These are phyloP conservation scores for Phytopythium boreale DNA, from an alignment of 352 stramenopile species.

Conservation along the genomic window DNA sequence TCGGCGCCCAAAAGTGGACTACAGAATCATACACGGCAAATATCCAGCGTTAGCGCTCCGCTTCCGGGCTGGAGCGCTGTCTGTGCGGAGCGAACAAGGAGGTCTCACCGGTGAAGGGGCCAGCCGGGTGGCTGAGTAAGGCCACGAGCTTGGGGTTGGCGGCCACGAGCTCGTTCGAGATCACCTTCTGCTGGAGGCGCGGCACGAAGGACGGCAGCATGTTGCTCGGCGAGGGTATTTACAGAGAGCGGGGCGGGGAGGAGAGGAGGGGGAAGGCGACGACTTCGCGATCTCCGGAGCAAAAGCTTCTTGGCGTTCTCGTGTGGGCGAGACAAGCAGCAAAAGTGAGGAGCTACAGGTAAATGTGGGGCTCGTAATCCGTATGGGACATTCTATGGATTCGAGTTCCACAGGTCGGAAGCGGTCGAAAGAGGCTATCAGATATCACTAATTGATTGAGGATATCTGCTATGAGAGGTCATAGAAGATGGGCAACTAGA, in stretches of 20 bases:
- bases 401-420: not conserved
- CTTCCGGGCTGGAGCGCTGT: too few species aligned
- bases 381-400: not conserved
- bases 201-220: constrained; percentile 72
- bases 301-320: not conserved
- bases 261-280: not conserved
- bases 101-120: constrained; percentile 73
- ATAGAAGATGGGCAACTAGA: too few species aligned
- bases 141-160: constrained; percentile 55
- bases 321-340: constrained; percentile 1
- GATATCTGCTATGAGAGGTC: not conserved
- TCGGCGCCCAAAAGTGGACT: constrained; percentile 89
- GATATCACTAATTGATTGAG: not conserved
- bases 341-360: not conserved
- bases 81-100: not conserved
- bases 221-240: not conserved
- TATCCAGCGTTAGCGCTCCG: too few species aligned
- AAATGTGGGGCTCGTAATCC: not conserved
- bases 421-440: not conserved
- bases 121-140: constrained; percentile 75
- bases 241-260: not conserved
- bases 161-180: constrained; percentile 56
- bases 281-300: not conserved
- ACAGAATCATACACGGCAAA: not conserved
- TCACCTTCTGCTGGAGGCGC: constrained; percentile 61